Evolutionary conservation across 2,329 filamentous ascomycete genomes (phyloP), one percentile per base, ranked within the genome.

Genomic region (Penicillium sp.): DNA sequence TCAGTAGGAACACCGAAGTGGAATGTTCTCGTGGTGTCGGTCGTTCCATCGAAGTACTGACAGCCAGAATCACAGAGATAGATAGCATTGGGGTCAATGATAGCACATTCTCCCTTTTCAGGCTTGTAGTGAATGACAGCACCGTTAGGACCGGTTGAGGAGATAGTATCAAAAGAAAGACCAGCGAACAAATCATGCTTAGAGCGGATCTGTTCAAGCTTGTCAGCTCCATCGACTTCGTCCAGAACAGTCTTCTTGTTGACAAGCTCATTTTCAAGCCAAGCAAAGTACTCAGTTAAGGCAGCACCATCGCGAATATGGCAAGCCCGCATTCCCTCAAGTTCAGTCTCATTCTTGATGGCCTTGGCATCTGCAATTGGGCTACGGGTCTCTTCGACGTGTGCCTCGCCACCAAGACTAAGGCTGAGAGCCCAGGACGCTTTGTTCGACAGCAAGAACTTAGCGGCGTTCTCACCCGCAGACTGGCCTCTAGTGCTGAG

Each of bases 51-150:
- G 2, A 89, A 80, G 67, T 93, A 99, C 72, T 99, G 94, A n/a
- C 90, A 94, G 19, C 94, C 94, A 19, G 94, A 97, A 73, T 99
- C 94, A 70, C 94, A 99, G 2, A 99, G 84, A 67, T 99, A 99
- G 55, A 99, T 85, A 13, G 87, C 86, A 7, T 85, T 84, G 0
- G 91, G 90, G 62, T 99, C 91, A 63, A 99, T 91, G 27, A 83
- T 78, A 8, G 91, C 84, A 74, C 93, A 97, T 59, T 81, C 87
- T 18, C 89, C 91, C 51, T 83, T 85, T 68, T 96, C 90, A 0
- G 94, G 92, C 63, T 88, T 89, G 78, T 99, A 99, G 71, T 99
- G 94, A 54, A 99, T 99, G 11, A 99, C 84, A 5, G 94, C 94
- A 54, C 91, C 94, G 70, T 94, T 96, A 2, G 93, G 78, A 2